phyloP scores from a whole-genome alignment of 169 alveolate genomes.

The Eimeria falciformis region DNA sequence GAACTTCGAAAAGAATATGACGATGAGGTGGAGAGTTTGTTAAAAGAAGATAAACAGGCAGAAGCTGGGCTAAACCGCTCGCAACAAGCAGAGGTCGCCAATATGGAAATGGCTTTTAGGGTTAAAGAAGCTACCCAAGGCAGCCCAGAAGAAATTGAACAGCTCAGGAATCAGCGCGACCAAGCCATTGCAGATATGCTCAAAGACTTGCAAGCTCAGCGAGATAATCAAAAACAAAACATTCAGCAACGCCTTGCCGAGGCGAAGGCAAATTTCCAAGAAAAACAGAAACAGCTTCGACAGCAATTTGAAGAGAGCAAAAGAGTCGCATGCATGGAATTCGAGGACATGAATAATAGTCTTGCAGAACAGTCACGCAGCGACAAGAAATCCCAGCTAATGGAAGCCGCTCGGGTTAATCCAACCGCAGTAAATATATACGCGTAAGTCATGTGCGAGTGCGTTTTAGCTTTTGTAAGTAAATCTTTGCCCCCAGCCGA shows the following conservation, averaged over 20 bases:
- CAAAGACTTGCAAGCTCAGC: constrained; percentile 53
- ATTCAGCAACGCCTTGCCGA: constrained; percentile 45
- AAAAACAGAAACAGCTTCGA: constrained; percentile 29
- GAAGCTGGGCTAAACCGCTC: constrained; percentile 56
- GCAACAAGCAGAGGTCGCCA: constrained; percentile 50
- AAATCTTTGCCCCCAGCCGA: no score
- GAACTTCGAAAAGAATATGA: constrained; percentile 50
- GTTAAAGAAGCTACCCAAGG: constrained; percentile 58
- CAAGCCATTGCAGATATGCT: constrained; percentile 56
- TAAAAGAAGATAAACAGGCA: constrained; percentile 51
- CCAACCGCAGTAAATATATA: constrained; percentile 52
- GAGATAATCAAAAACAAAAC: constrained; percentile 32
- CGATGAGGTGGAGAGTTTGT: constrained; percentile 22
- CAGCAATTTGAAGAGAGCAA: constrained; percentile 64
- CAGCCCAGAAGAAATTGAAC: constrained; percentile 32
- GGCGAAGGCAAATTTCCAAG: constrained; percentile 45
- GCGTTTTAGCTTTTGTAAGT: no score
- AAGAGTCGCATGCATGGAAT: constrained; percentile 28
- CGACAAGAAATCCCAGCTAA: constrained; percentile 43
- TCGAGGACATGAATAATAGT: constrained; percentile 33
- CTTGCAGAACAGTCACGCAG: constrained; percentile 15
- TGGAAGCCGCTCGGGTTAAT: constrained; percentile 58
- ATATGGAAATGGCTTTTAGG: constrained; percentile 56
- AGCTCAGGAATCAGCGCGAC: constrained; percentile 31
- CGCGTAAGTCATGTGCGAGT: constrained; percentile 44